Conservation (phyloP, 257 asterid genomes). For the Coffea eugenioides region DNA sequence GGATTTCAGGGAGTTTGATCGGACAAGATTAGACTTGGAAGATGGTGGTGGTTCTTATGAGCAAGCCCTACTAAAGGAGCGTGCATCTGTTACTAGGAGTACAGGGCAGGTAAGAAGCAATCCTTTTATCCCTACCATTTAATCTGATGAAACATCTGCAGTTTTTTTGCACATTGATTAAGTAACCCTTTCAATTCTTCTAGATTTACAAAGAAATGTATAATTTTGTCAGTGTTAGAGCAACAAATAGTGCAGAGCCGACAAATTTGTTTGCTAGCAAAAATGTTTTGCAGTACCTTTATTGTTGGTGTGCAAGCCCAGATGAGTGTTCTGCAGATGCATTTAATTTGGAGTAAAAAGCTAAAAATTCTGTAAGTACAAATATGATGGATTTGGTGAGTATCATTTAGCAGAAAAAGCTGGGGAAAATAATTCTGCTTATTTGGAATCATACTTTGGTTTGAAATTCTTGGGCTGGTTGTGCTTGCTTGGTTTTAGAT, state of each 20-base stretch:
- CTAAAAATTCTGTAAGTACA: background rate
- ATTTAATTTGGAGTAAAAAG: background rate
- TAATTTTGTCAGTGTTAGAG: background rate
- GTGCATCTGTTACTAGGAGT: slow-evolving; percentile 70
- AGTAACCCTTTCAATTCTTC: background rate
- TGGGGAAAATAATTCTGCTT: background rate
- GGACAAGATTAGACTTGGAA: slow-evolving; percentile 89
- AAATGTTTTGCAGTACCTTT: background rate
- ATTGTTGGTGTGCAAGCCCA: background rate
- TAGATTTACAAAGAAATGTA: background rate
- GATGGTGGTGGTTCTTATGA: slow-evolving; percentile 87
- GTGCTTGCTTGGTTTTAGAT: background rate
- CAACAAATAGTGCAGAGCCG: background rate
- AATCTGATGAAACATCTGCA: background rate
- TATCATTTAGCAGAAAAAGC: background rate
- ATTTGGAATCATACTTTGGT: background rate
- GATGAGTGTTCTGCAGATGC: background rate
- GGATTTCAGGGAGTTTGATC: slow-evolving; percentile 95
- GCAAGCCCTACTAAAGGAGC: slow-evolving; percentile 82
- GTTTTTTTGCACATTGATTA: slow-evolving; percentile 2
- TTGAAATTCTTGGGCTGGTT: background rate
- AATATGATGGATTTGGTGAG: background rate
- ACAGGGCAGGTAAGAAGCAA: slow-evolving; percentile 67
- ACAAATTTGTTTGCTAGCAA: background rate
- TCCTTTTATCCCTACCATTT: background rate